These are phyloP conservation scores for Lonicera japonica DNA, from an alignment of 129 eudicot species.

Conservation along the genomic window DNA sequence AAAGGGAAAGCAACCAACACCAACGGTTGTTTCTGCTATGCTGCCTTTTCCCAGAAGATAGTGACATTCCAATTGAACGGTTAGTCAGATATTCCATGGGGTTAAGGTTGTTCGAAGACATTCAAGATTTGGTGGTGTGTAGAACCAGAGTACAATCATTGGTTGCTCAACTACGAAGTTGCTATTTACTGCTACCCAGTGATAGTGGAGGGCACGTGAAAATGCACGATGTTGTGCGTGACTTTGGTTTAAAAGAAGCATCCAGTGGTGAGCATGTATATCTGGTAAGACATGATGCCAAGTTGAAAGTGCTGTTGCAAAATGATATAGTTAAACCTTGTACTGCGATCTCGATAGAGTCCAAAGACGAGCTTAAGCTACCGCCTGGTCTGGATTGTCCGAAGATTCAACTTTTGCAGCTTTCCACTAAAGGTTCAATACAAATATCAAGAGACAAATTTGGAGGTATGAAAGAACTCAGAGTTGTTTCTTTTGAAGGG, in stretches of 20 bases:
- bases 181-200: background rate
- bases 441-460: too few species aligned
- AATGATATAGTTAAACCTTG: background rate
- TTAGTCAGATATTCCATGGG: background rate
- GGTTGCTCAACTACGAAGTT: background rate
- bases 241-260: background rate
- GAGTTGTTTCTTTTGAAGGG: too few species aligned
- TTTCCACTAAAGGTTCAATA: too few species aligned
- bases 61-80: background rate
- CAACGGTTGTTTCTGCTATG: conserved; percentile 3
- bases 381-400: background rate
- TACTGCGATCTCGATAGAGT: background rate
- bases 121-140: background rate
- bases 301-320: background rate
- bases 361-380: background rate
- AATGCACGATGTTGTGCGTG: conserved; percentile 9
- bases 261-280: background rate
- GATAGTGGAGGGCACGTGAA: background rate
- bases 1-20: background rate
- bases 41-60: conserved; percentile 3
- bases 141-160: background rate
- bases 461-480: too few species aligned
- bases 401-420: background rate
- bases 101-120: background rate
- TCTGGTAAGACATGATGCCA: background rate